phyloP scores from a whole-genome alignment of 2,329 filamentous ascomycete species.

The Aspergillus brasiliensis region DNA sequence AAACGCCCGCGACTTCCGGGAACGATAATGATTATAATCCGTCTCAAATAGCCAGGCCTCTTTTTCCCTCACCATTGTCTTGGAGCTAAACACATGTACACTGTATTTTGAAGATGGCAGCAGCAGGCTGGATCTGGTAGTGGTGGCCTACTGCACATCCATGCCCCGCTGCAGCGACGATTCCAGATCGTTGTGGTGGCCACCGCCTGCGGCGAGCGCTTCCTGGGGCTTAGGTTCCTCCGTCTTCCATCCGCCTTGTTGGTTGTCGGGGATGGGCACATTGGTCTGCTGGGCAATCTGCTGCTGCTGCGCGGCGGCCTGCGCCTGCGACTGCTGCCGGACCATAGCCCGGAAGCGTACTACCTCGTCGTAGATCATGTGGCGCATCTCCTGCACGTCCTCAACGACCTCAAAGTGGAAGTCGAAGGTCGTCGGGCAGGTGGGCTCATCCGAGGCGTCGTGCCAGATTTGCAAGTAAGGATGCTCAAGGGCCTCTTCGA shows the following conservation, averaged over 20 bases:
- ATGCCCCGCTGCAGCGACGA: constrained; percentile 58
- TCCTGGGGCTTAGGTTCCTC: constrained; percentile 67
- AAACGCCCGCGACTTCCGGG: constrained; percentile 18
- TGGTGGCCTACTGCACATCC: constrained; percentile 47
- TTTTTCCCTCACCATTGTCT: not conserved
- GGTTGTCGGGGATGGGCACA: constrained; percentile 65
- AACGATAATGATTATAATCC: constrained; percentile 14
- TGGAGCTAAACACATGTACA: not conserved
- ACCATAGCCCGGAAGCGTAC: constrained; percentile 73
- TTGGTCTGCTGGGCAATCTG: constrained; percentile 48
- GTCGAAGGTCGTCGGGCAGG: constrained; percentile 92
- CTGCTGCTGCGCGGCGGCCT: constrained; percentile 42
- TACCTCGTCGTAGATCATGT: constrained; percentile 97
- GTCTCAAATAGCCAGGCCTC: not conserved
- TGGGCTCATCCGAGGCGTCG: constrained; percentile 92
- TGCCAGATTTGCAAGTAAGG: constrained; percentile 98
- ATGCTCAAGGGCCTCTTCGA: constrained; percentile 94
- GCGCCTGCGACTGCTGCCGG: constrained; percentile 52
- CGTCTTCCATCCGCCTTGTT: constrained; percentile 56
- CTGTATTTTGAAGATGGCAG: not conserved
- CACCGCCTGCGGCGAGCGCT: constrained; percentile 43
- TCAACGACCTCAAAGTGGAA: constrained; percentile 99
- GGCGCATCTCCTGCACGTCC: constrained; percentile 90
- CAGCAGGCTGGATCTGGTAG: not conserved
- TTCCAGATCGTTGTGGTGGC: constrained; percentile 51